phyloP scores from a whole-genome alignment of 2,329 filamentous ascomycete genomes.

The Pestalotiopsis sp. region DNA sequence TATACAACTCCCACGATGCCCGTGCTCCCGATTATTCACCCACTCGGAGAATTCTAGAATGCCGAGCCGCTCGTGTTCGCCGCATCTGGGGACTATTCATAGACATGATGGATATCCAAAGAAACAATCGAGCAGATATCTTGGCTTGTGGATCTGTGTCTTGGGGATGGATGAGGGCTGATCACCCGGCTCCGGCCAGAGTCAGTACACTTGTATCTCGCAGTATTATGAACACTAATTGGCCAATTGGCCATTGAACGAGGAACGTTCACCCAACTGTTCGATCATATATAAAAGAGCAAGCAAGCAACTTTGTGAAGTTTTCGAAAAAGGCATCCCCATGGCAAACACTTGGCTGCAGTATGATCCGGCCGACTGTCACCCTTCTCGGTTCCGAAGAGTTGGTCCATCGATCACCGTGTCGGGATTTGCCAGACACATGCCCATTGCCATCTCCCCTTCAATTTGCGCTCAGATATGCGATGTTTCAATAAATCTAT shows the following conservation, averaged over 20 bases:
- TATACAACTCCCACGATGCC: neutral
- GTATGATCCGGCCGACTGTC: neutral
- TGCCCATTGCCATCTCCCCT: neutral
- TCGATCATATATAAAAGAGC: neutral
- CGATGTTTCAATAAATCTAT: neutral
- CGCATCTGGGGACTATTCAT: too few relatives aligned
- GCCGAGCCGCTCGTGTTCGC: neutral
- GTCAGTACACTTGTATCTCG: neutral
- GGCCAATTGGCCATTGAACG: neutral
- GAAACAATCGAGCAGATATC: neutral
- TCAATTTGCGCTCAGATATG: neutral
- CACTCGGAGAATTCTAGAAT: neutral
- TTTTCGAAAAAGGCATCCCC: too few relatives aligned
- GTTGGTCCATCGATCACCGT: neutral
- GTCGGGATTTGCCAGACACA: neutral
- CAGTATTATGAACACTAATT: neutral
- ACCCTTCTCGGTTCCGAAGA: neutral
- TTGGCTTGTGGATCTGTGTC: neutral
- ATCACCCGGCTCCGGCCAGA: neutral
- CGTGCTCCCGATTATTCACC: neutral
- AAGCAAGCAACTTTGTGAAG: too few relatives aligned
- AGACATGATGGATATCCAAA: neutral
- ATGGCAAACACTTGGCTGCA: too few relatives aligned
- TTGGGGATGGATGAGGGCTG: neutral
- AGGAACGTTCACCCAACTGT: neutral